Percentiles rank a stretch among this genome's conserved stretches.
Conservation (phyloP, 495 filamentous ascomycete species). For the Alectoria sarmentosa region DNA sequence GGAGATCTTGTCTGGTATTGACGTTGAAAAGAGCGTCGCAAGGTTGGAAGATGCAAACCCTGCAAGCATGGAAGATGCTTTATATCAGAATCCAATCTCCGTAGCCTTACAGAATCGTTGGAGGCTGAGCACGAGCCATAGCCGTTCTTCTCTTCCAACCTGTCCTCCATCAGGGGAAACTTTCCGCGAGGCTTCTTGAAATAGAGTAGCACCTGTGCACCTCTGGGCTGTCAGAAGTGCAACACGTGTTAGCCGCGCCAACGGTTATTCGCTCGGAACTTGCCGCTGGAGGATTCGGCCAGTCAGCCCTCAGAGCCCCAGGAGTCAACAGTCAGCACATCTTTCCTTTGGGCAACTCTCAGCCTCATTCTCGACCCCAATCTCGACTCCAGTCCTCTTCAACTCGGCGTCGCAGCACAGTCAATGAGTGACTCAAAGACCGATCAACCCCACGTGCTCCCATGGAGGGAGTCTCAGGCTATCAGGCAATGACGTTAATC, state of each 20-base stretch:
- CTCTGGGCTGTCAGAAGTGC: neutral
- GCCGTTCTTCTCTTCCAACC: neutral
- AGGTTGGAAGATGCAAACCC: too few species aligned
- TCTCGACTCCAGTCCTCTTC: neutral
- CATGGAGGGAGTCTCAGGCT: neutral
- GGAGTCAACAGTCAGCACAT: neutral
- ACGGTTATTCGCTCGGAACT: conserved; percentile 2
- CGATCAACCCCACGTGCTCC: neutral
- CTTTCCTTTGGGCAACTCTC: neutral
- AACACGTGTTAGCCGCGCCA: conserved; percentile 8
- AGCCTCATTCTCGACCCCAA: neutral
- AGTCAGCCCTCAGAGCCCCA: too few species aligned
- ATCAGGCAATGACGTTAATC: neutral
- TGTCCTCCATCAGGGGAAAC: too few species aligned
- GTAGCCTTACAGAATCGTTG: neutral
- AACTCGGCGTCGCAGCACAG: neutral
- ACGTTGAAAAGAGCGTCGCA: too few species aligned
- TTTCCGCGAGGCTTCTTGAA: too few species aligned
- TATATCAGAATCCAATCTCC: neutral
- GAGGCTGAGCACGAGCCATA: conserved; percentile 1
- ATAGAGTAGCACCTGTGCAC: neutral
- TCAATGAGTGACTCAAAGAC: too few species aligned
- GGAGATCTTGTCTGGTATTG: too few species aligned
- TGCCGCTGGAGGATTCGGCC: neutral
- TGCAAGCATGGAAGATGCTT: too few species aligned